Evolutionary conservation across 805 yeast genomes (phyloP), one percentile per base, ranked within the genome.

Genomic region (Torulaspora maleeae): DNA sequence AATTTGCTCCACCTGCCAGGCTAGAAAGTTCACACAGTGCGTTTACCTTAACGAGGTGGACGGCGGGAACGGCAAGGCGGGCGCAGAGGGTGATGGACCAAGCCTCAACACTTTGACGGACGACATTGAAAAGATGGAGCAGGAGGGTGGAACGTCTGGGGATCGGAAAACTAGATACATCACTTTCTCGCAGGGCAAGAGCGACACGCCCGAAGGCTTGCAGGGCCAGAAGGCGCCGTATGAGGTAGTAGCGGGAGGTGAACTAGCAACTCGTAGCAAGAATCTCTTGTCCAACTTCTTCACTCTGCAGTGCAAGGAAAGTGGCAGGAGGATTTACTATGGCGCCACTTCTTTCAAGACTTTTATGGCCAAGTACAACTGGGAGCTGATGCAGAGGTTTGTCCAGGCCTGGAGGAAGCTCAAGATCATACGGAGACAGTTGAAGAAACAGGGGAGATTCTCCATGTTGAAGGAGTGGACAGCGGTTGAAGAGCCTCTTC

Each of bases 321-420:
- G 52, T n/a, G 67, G 60, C 5, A 52, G 67, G 35, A 41, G 48
- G 5, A 42, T 56, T 3, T 35, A 51, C 10, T 63, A 52, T 48
- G 70, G 70, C 0, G 61, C 67, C 4, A 66, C 70, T 2, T 55
- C 66, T 6, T 29, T 55, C 19, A 53, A 59, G 34, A 53, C 61
- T 0, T 43, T 50, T 38, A 32, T 58, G 7, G 41, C 42, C 13
- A 47, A 38, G 9, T 47, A 55, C 17, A 48, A 51, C 12, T 48
- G 54, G 47, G 56, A 51, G 2, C 43, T 56, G 29, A 33, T 53
- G 19, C 50, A 52, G 5, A 53, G 54, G 43, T 53, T 53, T 38
- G 38, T 38, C 5, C 58, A 58, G 33, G 38, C 58, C 5, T 61
- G 66, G 64, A 15, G 38, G 1, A 56, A 53, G 20, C 51, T 62